Evolutionary conservation across 257 asterid genomes (phyloP).

Genomic region (Lycium ferocissimum): DNA sequence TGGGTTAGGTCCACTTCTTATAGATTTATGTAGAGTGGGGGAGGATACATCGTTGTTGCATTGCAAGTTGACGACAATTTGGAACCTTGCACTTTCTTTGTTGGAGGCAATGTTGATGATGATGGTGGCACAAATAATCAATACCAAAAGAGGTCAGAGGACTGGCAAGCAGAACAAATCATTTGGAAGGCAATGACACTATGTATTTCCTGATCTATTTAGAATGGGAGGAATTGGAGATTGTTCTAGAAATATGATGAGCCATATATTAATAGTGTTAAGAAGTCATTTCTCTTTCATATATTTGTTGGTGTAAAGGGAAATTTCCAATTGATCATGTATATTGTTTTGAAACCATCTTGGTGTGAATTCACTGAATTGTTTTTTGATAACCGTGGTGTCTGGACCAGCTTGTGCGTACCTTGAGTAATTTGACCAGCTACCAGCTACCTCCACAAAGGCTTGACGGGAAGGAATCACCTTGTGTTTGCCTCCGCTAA

Average conservation of each 20-base stretch:
- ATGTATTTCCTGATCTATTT: neutral
- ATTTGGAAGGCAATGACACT: neutral
- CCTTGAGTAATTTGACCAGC: neutral
- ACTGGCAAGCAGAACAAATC: neutral
- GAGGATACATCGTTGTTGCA: neutral
- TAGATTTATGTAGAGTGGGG: neutral
- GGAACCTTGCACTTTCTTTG: neutral
- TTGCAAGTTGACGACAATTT: neutral
- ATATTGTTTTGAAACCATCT: neutral
- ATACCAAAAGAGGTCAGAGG: neutral
- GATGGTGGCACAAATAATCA: neutral
- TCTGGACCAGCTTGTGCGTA: neutral
- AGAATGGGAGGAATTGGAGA: neutral
- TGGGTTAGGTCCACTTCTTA: no score
- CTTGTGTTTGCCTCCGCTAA: neutral
- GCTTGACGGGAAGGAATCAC: neutral
- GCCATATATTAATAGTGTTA: neutral
- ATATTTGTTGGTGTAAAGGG: neutral
- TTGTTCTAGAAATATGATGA: neutral
- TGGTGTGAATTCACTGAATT: neutral
- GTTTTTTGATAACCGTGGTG: neutral
- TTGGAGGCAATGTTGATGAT: neutral
- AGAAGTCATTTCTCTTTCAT: neutral
- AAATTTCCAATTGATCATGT: slow-evolving; percentile 1
- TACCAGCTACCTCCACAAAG: neutral